Percentiles rank a stretch among this genome's conserved stretches.
These are phyloP conservation scores for Rhizophora apiculata DNA, from an alignment of 345 rosid species.

Conservation along the genomic window DNA sequence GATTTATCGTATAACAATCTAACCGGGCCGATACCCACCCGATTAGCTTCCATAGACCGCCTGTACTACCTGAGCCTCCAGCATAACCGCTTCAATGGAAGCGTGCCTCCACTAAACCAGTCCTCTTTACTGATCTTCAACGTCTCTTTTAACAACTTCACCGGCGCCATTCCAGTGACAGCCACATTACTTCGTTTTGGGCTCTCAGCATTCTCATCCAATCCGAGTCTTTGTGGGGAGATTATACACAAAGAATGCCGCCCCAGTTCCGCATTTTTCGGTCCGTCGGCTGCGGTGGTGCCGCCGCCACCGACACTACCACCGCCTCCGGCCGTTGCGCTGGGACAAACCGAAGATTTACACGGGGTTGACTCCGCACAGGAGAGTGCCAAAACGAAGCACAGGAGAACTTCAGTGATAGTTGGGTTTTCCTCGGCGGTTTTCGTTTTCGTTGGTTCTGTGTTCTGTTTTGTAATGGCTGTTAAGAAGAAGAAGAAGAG, in stretches of 20 bases:
- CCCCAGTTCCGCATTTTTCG: slow-evolving; percentile 62
- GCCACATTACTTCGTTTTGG: slow-evolving; percentile 51
- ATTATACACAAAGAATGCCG: slow-evolving; percentile 73
- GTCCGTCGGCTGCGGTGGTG: slow-evolving; percentile 28
- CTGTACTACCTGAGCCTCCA: slow-evolving; percentile 61
- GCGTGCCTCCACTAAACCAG: slow-evolving; percentile 72
- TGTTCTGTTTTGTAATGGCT: slow-evolving; percentile 50
- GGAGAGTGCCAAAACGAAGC: slow-evolving; percentile 28
- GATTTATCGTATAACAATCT: slow-evolving; percentile 71
- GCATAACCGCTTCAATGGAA: slow-evolving; percentile 55
- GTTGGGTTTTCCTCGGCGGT: slow-evolving; percentile 54
- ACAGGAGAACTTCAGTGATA: slow-evolving; percentile 40
- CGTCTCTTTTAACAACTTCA: slow-evolving; percentile 61
- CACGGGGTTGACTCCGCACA: slow-evolving; percentile 40
- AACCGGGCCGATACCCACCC: slow-evolving; percentile 51
- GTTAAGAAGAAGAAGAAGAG: slow-evolving; percentile 27
- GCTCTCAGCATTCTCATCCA: slow-evolving; percentile 49
- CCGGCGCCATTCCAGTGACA: slow-evolving; percentile 74
- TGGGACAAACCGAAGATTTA: slow-evolving; percentile 50
- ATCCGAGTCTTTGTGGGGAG: slow-evolving; percentile 87
- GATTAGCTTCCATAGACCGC: slow-evolving; percentile 39
- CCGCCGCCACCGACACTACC: slow-evolving; percentile 48
- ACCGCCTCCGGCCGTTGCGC: slow-evolving; percentile 41
- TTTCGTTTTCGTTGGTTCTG: slow-evolving; percentile 43
- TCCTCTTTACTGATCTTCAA: slow-evolving; percentile 64